These are phyloP conservation scores for Pichia kluyveri DNA, from an alignment of 805 yeast genomes.

Conservation along the genomic window DNA sequence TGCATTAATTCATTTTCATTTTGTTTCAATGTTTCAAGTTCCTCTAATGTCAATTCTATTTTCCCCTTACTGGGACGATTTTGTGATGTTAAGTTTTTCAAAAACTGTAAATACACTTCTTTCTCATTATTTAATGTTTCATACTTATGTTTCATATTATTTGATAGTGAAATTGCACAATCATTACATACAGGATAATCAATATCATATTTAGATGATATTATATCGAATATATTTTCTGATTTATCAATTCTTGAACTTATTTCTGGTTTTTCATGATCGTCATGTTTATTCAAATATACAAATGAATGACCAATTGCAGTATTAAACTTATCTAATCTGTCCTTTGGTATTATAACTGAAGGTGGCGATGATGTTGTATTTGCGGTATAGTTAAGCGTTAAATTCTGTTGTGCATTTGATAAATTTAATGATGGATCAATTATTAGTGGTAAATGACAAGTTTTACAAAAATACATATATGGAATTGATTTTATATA, in stretches of 20 bases:
- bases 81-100: slow-evolving; percentile 58
- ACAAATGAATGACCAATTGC: background rate
- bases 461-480: slow-evolving; percentile 43
- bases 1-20: slow-evolving; percentile 30
- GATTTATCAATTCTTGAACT: slow-evolving; percentile 37
- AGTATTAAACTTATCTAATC: slow-evolving; percentile 14
- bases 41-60: slow-evolving; percentile 36
- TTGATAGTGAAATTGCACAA: slow-evolving; percentile 61
- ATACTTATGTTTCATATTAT: slow-evolving; percentile 57
- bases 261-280: slow-evolving; percentile 16
- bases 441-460: slow-evolving; percentile 47
- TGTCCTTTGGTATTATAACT: background rate
- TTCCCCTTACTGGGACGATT: slow-evolving; percentile 35
- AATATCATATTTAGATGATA: slow-evolving; percentile 70
- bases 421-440: slow-evolving; percentile 49
- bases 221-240: slow-evolving; percentile 57
- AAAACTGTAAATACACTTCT: slow-evolving; percentile 65
- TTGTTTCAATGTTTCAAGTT: slow-evolving; percentile 35
- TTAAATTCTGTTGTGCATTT: slow-evolving; percentile 45
- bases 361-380: slow-evolving; percentile 6
- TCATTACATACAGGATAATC: slow-evolving; percentile 86
- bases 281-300: background rate
- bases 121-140: slow-evolving; percentile 70
- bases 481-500: background rate
- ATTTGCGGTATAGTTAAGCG: slow-evolving; percentile 24